phyloP scores from a whole-genome alignment of 139 green algal genomes.

The Dunaliella sp. region DNA sequence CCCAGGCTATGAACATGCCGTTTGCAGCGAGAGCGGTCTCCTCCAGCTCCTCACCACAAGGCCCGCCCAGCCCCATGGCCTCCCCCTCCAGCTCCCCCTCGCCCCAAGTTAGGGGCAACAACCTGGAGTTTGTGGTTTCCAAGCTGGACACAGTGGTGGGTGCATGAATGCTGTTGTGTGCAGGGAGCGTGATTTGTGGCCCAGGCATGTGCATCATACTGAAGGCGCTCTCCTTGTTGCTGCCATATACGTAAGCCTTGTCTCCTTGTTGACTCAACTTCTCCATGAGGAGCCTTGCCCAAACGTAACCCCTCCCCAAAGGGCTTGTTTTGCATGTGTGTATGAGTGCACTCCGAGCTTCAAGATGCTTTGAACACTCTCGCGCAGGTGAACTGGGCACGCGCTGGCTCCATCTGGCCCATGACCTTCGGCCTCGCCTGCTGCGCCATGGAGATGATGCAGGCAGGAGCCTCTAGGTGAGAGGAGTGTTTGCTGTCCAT shows the following conservation, averaged over 20 bases:
- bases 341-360: too few relatives aligned
- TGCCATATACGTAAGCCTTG: neutral
- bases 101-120: conserved; percentile 2
- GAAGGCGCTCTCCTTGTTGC: too few relatives aligned
- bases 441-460: conserved; percentile 98
- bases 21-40: too few relatives aligned
- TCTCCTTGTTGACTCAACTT: neutral
- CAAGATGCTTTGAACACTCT: too few relatives aligned
- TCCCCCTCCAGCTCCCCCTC: neutral
- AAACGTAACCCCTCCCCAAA: neutral
- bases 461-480: conserved; percentile 37
- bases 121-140: conserved; percentile 50
- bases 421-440: conserved; percentile 97
- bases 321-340: conserved; percentile 28
- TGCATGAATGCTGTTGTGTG: too few relatives aligned
- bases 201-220: too few relatives aligned
- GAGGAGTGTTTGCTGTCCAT: too few relatives aligned
- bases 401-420: conserved; percentile 89
- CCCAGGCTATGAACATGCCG: too few relatives aligned
- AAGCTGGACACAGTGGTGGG: conserved; percentile 75
- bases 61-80: too few relatives aligned
- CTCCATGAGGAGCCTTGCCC: neutral
- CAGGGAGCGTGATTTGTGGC: too few relatives aligned
- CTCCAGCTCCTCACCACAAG: neutral
- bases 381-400: conserved; percentile 91